Conservation (phyloP, 1,284 basidiomycete genomes). For the Sporisorium exsertum region DNA sequence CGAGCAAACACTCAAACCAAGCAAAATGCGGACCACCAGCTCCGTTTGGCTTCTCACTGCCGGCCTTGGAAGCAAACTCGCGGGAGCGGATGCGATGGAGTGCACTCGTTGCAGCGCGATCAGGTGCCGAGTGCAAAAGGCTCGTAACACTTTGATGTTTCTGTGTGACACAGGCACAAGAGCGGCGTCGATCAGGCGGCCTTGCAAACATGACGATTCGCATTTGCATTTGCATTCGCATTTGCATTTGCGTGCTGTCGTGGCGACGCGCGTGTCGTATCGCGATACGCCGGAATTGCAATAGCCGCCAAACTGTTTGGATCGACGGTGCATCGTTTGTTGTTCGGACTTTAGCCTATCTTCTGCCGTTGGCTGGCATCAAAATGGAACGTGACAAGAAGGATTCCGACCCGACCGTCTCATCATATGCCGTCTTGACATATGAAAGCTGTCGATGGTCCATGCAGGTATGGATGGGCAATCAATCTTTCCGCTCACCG, state of each 20-base stretch:
- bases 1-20: constrained; percentile 4
- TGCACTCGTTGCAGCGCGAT: no score
- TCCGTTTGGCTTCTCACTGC: constrained; percentile 2
- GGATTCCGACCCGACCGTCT: not conserved
- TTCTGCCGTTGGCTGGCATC: not conserved
- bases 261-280: not conserved
- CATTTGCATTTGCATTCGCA: no score
- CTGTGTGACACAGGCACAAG: no score
- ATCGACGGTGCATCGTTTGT: constrained; percentile 20
- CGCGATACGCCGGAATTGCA: constrained; percentile 31
- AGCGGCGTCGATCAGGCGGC: no score
- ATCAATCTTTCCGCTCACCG: no score
- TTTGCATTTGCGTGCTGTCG: not conserved
- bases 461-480: not conserved
- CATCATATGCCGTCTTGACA: not conserved
- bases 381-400: no score
- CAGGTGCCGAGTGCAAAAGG: no score
- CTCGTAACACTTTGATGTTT: no score
- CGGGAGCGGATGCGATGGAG: not conserved
- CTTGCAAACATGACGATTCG: no score
- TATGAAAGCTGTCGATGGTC: not conserved
- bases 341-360: not conserved
- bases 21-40: constrained; percentile 4
- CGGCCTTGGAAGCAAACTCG: not conserved
- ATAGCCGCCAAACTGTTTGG: constrained; percentile 17